These are phyloP conservation scores for Galeopsis tetrahit DNA, from an alignment of 257 asterid species.

Conservation along the genomic window DNA sequence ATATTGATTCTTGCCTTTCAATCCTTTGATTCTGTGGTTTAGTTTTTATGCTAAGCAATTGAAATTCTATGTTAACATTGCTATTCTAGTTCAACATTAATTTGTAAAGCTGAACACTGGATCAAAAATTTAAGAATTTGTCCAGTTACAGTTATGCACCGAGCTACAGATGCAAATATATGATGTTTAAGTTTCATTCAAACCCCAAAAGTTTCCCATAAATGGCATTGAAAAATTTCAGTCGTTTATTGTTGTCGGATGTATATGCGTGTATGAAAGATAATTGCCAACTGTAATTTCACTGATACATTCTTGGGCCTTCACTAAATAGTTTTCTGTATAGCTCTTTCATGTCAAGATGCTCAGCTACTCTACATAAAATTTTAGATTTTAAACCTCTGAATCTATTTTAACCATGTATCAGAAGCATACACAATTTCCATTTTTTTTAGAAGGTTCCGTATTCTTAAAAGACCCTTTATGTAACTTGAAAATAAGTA, in stretches of 20 bases:
- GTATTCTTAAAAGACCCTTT: neutral
- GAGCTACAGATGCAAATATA: neutral
- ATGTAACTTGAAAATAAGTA: neutral
- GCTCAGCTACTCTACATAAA: no score
- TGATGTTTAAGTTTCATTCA: neutral
- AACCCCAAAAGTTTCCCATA: neutral
- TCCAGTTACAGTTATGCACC: neutral
- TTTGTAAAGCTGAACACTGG: slow-evolving; percentile 6
- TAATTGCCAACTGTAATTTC: no score
- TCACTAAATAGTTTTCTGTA: no score
- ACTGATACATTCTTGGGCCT: no score
- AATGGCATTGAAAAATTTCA: neutral
- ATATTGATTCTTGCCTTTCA: neutral
- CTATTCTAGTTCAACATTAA: slow-evolving; percentile 1
- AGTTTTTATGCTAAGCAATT: slow-evolving; percentile 13
- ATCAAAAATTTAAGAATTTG: neutral
- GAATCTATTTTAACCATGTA: neutral
- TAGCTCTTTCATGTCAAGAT: no score
- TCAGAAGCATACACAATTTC: neutral
- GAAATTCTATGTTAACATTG: neutral
- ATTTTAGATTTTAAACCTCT: neutral
- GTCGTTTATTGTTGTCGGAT: neutral
- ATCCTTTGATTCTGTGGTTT: neutral
- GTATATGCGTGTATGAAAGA: no score
- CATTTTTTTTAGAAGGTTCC: neutral